Conservation (phyloP, 2,329 filamentous ascomycete genomes). For the Capronia coronata region DNA sequence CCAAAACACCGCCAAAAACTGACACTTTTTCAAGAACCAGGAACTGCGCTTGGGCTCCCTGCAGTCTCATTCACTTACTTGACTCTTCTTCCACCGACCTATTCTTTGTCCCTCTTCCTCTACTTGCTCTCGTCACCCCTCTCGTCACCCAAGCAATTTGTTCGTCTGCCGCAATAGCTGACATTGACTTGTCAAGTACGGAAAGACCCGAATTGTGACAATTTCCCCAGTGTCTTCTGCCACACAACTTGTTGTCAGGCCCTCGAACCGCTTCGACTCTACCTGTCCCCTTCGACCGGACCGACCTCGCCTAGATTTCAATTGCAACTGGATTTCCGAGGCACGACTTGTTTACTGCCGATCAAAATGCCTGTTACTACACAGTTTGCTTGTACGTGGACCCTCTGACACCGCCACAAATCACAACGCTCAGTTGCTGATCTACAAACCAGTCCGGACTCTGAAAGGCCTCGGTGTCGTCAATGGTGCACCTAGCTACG, state of each 20-base stretch:
- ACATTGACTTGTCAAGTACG: slow-evolving; percentile 49
- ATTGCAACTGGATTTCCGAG: not conserved
- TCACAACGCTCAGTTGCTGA: slow-evolving; percentile 8
- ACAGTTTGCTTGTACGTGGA: slow-evolving; percentile 73
- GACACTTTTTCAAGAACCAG: slow-evolving; percentile 10
- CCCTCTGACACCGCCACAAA: not conserved
- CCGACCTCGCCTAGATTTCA: not conserved
- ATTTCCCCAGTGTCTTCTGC: slow-evolving; percentile 17
- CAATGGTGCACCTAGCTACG: slow-evolving; percentile 84
- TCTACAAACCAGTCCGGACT: slow-evolving; percentile 61
- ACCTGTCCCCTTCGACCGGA: not conserved
- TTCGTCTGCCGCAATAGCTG: slow-evolving; percentile 36
- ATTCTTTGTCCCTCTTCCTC: slow-evolving; percentile 6
- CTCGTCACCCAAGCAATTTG: slow-evolving; percentile 29
- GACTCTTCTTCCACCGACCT: not conserved
- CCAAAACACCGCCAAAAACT: slow-evolving; percentile 5
- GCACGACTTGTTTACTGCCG: not conserved
- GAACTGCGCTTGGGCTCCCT: slow-evolving; percentile 1
- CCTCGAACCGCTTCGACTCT: slow-evolving; percentile 1
- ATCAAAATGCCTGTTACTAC: slow-evolving; percentile 73
- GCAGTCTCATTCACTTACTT: not conserved
- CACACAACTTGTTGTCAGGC: not conserved
- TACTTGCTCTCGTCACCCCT: slow-evolving; percentile 13
- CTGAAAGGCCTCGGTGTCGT: slow-evolving; percentile 93
- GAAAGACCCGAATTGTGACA: slow-evolving; percentile 33